These are phyloP conservation scores for Cardamine chenopodiifolia DNA, from an alignment of 345 rosid genomes.

Conservation along the genomic window DNA sequence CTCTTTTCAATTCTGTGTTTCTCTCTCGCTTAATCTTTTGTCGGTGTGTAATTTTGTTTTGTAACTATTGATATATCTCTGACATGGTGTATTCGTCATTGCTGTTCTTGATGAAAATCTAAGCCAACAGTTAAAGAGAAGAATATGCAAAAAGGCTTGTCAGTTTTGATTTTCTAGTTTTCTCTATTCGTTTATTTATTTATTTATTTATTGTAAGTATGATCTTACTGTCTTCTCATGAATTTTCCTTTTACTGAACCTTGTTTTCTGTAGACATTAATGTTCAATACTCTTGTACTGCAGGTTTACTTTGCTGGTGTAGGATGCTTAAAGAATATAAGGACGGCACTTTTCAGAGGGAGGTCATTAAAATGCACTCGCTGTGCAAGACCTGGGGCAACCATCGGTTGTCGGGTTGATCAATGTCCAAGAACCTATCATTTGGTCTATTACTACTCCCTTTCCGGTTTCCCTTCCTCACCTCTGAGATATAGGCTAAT, in stretches of 20 bases:
- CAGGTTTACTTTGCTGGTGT: conserved; percentile 99
- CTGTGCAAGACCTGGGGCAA: conserved; percentile 98
- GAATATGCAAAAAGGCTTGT: conserved; percentile 5
- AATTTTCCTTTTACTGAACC: conserved; percentile 5
- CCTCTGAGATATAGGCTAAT: conserved; percentile 16
- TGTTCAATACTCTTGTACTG: conserved; percentile 33
- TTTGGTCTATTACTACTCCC: conserved; percentile 62
- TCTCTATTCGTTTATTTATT: conserved; percentile 15
- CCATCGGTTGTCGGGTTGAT: conserved; percentile 99
- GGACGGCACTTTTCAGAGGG: conserved; percentile 97
- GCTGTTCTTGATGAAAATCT: not conserved
- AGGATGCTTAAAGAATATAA: conserved; percentile 90
- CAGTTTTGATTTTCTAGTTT: conserved; percentile 1
- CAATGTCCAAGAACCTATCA: conserved; percentile 97
- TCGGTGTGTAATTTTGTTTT: conserved; percentile 7
- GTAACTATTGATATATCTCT: conserved; percentile 15
- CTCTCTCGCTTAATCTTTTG: not conserved
- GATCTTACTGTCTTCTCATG: conserved; percentile 20
- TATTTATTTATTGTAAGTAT: not conserved
- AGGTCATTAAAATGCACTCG: conserved; percentile 90
- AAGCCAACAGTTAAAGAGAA: not conserved
- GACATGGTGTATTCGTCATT: conserved; percentile 11
- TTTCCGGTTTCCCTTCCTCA: conserved; percentile 16
- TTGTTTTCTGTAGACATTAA: conserved; percentile 16
- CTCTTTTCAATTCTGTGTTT: conserved; percentile 9